A percentile compares a stretch with the other conserved stretches of the same genome.
Evolutionary conservation across 2,329 filamentous ascomycete species (phyloP).

Genomic region (Corinectria fuckeliana): DNA sequence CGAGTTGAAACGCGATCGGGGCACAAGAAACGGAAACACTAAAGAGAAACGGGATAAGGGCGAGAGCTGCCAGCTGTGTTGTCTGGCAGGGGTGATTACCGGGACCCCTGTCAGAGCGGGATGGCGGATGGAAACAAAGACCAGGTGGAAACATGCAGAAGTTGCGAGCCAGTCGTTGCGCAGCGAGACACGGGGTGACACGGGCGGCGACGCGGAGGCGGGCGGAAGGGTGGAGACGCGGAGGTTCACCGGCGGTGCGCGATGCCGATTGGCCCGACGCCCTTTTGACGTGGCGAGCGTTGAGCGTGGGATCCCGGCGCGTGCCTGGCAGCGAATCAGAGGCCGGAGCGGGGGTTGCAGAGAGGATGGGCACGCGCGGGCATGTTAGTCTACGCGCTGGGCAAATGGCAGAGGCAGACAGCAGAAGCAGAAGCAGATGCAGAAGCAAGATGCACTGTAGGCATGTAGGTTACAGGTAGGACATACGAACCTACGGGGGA

Average conservation of each 20-base stretch:
- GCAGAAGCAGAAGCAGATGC: background rate
- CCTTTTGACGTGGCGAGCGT: constrained; percentile 13
- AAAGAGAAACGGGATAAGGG: background rate
- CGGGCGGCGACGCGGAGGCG: constrained; percentile 10
- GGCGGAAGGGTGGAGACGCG: constrained; percentile 13
- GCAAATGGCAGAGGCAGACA: background rate
- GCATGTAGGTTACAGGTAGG: no score
- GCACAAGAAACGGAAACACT: constrained; percentile 7
- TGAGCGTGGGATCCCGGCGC: constrained; percentile 27
- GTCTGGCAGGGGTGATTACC: background rate
- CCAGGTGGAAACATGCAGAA: constrained; percentile 18
- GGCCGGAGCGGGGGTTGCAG: background rate
- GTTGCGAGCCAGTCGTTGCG: constrained; percentile 18
- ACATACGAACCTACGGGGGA: constrained; percentile 16
- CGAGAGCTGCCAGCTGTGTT: background rate
- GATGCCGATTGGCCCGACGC: constrained; percentile 18
- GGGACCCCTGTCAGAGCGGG: background rate
- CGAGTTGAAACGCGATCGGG: constrained; percentile 12
- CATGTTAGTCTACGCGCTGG: constrained; percentile 12
- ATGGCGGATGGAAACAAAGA: constrained; percentile 4
- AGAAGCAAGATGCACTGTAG: background rate
- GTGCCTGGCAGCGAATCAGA: constrained; percentile 33
- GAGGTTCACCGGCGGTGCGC: constrained; percentile 5
- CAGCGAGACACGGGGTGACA: background rate
- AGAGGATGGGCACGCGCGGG: background rate